A percentile compares a stretch with the other conserved stretches of the same genome.
These are phyloP conservation scores for Ascosphaera pollenicola DNA, from an alignment of 2,329 filamentous ascomycete species.

Conservation along the genomic window DNA sequence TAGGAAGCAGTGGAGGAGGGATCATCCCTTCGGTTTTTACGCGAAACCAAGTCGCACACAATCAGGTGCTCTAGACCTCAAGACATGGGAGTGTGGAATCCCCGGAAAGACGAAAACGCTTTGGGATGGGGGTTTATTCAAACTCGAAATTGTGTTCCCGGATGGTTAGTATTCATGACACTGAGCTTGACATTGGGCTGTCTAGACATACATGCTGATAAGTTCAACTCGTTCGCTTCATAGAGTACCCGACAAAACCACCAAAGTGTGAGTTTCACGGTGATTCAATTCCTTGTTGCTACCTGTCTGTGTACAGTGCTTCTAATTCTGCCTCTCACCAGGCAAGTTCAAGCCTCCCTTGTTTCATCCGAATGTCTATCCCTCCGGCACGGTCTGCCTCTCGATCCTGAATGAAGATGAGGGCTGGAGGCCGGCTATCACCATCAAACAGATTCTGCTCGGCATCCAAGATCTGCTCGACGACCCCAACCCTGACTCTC, in stretches of 20 bases:
- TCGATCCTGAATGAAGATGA: constrained; percentile 98
- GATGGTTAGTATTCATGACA: constrained; percentile 43
- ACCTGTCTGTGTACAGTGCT: too few species aligned
- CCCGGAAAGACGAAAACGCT: constrained; percentile 93
- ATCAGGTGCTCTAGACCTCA: constrained; percentile 69
- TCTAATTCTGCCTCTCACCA: constrained; percentile 15
- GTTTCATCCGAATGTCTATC: constrained; percentile 97
- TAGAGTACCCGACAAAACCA: constrained; percentile 96
- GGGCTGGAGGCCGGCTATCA: constrained; percentile 96
- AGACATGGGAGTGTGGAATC: constrained; percentile 91
- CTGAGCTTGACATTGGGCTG: too few species aligned
- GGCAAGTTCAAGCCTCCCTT: constrained; percentile 92
- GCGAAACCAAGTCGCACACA: constrained; percentile 65
- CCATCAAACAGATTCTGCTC: constrained; percentile 89
- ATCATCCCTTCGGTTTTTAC: constrained; percentile 96
- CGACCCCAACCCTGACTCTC: constrained; percentile 91
- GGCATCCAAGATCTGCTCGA: constrained; percentile 92
- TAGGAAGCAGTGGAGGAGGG: constrained; percentile 90
- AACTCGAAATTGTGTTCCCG: constrained; percentile 77
- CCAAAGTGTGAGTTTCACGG: constrained; percentile 66
- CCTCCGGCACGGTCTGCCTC: constrained; percentile 89
- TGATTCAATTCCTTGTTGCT: not conserved
- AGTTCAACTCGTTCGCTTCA: constrained; percentile 3
- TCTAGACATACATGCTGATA: too few species aligned
- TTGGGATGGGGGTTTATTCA: constrained; percentile 96